phyloP scores from a whole-genome alignment of 2,329 filamentous ascomycete genomes.

The Pseudocercospora macadamiae region DNA sequence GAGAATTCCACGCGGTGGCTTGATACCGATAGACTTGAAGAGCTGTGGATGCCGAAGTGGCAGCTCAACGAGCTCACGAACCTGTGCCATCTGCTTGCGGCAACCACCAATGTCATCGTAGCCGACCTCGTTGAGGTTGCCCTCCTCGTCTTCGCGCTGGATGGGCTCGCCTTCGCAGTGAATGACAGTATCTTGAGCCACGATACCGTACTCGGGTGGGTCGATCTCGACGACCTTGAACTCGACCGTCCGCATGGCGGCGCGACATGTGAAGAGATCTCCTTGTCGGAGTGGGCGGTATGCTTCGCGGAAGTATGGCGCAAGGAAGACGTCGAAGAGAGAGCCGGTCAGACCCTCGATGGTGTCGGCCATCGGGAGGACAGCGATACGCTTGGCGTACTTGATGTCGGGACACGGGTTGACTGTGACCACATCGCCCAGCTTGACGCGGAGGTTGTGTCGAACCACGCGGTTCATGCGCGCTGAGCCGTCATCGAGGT shows the following conservation, averaged over 20 bases:
- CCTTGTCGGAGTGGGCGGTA: slow-evolving; percentile 97
- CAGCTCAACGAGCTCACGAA: slow-evolving; percentile 96
- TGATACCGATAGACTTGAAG: slow-evolving; percentile 99
- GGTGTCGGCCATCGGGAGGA: slow-evolving; percentile 96
- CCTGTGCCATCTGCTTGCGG: slow-evolving; percentile 99
- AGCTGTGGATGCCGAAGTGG: slow-evolving; percentile 95
- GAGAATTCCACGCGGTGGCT: slow-evolving; percentile 96
- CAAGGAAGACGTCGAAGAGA: slow-evolving; percentile 98
- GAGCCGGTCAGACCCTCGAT: slow-evolving; percentile 97
- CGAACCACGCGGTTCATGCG: slow-evolving; percentile 98
- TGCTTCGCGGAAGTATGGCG: slow-evolving; percentile 98
- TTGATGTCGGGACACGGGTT: slow-evolving; percentile 99
- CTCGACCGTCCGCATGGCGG: slow-evolving; percentile 98
- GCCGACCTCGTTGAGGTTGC: slow-evolving; percentile 97
- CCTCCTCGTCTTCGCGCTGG: slow-evolving; percentile 97
- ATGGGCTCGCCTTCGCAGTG: slow-evolving; percentile 98
- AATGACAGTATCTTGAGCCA: slow-evolving; percentile 97
- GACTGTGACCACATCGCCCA: slow-evolving; percentile 95
- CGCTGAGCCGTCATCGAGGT: slow-evolving; percentile 94
- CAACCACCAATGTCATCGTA: slow-evolving; percentile 99
- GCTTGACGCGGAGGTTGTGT: slow-evolving; percentile 98
- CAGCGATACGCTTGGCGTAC: slow-evolving; percentile 99
- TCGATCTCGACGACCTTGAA: slow-evolving; percentile 99
- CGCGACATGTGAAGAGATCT: slow-evolving; percentile 94
- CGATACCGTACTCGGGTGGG: slow-evolving; percentile 96